phyloP scores from a whole-genome alignment of 2,329 filamentous ascomycete species.

The Cladosporium cucumerinum region DNA sequence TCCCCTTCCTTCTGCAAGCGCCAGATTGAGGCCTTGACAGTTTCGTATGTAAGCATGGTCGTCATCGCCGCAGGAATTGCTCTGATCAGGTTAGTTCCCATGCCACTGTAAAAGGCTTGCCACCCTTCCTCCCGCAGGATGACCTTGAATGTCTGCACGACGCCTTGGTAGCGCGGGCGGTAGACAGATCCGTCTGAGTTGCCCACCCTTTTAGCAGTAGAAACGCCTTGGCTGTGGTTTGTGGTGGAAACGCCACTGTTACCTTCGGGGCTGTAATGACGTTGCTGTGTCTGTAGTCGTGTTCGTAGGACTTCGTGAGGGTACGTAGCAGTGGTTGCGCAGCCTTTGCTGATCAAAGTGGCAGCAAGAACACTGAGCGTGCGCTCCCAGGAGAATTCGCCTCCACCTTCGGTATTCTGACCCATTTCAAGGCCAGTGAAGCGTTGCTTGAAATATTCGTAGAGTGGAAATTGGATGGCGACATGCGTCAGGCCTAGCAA shows the following conservation, averaged over 20 bases:
- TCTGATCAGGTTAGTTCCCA: slow-evolving; percentile 96
- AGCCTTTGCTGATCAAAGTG: slow-evolving; percentile 89
- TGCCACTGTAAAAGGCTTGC: slow-evolving; percentile 93
- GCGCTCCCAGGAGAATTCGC: slow-evolving; percentile 52
- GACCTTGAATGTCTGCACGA: slow-evolving; percentile 75
- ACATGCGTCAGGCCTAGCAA: slow-evolving; percentile 91
- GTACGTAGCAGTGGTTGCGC: slow-evolving; percentile 92
- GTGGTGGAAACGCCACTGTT: slow-evolving; percentile 50
- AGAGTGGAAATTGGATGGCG: slow-evolving; percentile 93
- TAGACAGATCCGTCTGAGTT: slow-evolving; percentile 55
- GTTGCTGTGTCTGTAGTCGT: slow-evolving; percentile 86
- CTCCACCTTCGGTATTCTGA: slow-evolving; percentile 54
- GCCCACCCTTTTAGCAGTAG: slow-evolving; percentile 35
- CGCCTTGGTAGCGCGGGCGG: slow-evolving; percentile 65
- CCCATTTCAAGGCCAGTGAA: slow-evolving; percentile 93
- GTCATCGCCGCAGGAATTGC: slow-evolving; percentile 94
- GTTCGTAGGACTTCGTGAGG: slow-evolving; percentile 96
- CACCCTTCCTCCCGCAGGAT: slow-evolving; percentile 91
- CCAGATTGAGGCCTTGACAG: slow-evolving; percentile 55
- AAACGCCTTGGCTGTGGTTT: slow-evolving; percentile 33
- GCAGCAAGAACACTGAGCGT: slow-evolving; percentile 82
- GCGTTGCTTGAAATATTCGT: slow-evolving; percentile 85
- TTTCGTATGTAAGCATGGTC: slow-evolving; percentile 96
- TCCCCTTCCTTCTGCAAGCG: slow-evolving; percentile 53
- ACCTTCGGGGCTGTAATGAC: slow-evolving; percentile 51